Conservation (phyloP, 495 filamentous ascomycete species). For the Penicillium maclennaniae region DNA sequence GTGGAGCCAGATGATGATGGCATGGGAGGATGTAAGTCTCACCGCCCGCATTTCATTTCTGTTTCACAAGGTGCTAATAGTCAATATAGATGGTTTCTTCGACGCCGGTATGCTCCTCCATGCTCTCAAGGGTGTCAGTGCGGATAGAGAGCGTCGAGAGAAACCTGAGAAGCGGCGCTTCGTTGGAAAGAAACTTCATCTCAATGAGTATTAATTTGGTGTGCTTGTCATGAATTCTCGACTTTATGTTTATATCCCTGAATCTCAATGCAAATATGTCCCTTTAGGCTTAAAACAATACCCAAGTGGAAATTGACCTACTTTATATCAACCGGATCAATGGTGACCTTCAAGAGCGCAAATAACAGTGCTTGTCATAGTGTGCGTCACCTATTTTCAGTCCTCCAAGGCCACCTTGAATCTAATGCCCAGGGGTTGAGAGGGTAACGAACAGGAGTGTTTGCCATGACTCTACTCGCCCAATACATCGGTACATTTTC, state of each 20-base stretch:
- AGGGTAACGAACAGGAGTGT: too few species aligned
- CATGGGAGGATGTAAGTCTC: constrained; percentile 81
- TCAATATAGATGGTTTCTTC: constrained; percentile 79
- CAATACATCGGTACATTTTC: too few species aligned
- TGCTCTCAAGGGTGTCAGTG: constrained; percentile 66
- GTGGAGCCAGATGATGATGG: constrained; percentile 81
- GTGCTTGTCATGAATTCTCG: background rate
- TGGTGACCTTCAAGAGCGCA: too few species aligned
- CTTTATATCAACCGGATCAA: too few species aligned
- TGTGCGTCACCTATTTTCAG: too few species aligned
- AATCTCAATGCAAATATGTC: background rate
- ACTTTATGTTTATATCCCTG: background rate
- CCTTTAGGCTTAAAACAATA: background rate
- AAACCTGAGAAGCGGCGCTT: constrained; percentile 54
- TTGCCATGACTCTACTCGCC: too few species aligned
- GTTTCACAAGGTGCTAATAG: constrained; percentile 20
- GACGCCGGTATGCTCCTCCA: constrained; percentile 91
- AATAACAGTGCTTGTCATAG: too few species aligned
- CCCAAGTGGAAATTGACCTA: too few species aligned
- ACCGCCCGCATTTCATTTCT: background rate
- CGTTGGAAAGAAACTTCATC: constrained; percentile 73
- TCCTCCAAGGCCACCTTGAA: too few species aligned
- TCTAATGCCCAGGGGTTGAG: too few species aligned
- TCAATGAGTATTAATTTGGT: constrained; percentile 63
- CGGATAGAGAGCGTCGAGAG: constrained; percentile 46